Evolutionary conservation across 495 filamentous ascomycete species (phyloP).

Genomic region (Cudoniella acicularis): DNA sequence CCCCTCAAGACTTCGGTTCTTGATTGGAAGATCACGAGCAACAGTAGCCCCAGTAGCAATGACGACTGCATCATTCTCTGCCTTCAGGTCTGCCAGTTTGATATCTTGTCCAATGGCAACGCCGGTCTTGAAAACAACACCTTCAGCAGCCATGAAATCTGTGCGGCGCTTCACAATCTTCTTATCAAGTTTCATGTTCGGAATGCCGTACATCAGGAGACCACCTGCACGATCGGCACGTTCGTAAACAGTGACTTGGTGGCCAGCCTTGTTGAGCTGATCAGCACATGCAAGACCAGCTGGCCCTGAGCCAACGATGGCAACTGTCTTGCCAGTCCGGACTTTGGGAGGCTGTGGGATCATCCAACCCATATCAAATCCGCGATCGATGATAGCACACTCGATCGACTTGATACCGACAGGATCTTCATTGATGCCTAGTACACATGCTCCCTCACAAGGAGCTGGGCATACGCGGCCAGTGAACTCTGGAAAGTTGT

Average conservation of each 20-base stretch:
- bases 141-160: conserved; percentile 93
- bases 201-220: conserved; percentile 97
- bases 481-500: conserved; percentile 99
- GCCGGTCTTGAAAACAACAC: conserved; percentile 76
- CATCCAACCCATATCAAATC: conserved; percentile 99
- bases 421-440: conserved; percentile 98
- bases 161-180: conserved; percentile 93
- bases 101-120: conserved; percentile 78
- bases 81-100: conserved; percentile 70
- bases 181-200: conserved; percentile 99
- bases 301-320: conserved; percentile 92
- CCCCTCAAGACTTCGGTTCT: conserved; percentile 84
- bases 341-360: conserved; percentile 73
- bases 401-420: conserved; percentile 99
- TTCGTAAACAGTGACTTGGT: conserved; percentile 92
- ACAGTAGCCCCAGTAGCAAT: conserved; percentile 97
- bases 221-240: conserved; percentile 90
- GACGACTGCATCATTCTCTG: conserved; percentile 78
- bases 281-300: conserved; percentile 90
- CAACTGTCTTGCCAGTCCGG: conserved; percentile 87
- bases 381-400: conserved; percentile 98
- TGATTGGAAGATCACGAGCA: conserved; percentile 91
- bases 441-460: conserved; percentile 95
- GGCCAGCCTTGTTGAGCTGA: conserved; percentile 92
- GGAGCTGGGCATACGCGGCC: conserved; percentile 97